Evolutionary conservation across 768 basidiomycete species (phyloP), one percentile per base, ranked within the genome.

Genomic region (Trametes sanguinea): DNA sequence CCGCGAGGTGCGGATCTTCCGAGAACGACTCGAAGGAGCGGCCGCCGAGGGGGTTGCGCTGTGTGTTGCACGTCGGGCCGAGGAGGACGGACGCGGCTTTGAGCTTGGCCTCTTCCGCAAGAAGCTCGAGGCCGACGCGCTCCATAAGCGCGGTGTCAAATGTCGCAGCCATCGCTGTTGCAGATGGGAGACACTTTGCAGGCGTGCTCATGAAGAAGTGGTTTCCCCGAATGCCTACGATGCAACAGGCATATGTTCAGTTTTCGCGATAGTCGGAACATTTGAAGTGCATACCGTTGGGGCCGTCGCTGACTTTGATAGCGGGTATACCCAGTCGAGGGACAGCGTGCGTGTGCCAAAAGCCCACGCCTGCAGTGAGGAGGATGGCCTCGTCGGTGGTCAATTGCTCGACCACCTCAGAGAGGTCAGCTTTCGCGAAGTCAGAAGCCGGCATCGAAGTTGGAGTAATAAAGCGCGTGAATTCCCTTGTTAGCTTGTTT

Each of bases 51-150:
- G 89, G 89, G 68, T 80, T 88, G 35, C 92, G 83, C 73, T 92
- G 92, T 52, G 91, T 92, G 70, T 94, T 94, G 71, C 88, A 89
- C 0, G 92, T 94, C 0, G 92, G 92, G 0, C 86, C 92, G 16
- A 93, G 82, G 33, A 92, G 76, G 2, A 90, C 73, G 11, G 87
- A 86, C 9, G 88, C 86, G 2, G 86, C 82, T 47, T 84, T 80
- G 51, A 89, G 77, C 73, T 88, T 92, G 3, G 88, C 86, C 72
- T 92, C 91, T 14, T 78, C 73, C 1, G 89, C 90, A 17, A 92
- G 80, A 16, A 92, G 77, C 68, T 85, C 84, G 44, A 78, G 69
- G 2, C 87, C 90, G 16, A 86, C 81, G 66, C 82, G 74, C 58
- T 86, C 76, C 29, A 93, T 79, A 47, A 92, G 82, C 27, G 83